Evolutionary conservation across 176 grass and related monocot species (phyloP).

Genomic region (Microstegium vimineum): DNA sequence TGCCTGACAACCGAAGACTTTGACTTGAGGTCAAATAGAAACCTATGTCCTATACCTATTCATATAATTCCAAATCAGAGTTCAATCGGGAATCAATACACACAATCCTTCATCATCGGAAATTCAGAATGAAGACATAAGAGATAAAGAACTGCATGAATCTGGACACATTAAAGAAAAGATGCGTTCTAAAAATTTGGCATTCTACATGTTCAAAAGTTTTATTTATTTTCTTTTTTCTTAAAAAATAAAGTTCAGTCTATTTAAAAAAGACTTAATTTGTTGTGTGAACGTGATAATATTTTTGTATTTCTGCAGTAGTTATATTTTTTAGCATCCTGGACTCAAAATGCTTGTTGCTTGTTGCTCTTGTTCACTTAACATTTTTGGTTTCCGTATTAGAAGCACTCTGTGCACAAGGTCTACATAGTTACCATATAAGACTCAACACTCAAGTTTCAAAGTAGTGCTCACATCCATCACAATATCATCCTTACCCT

Average conservation of each 20-base stretch:
- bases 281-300: background rate
- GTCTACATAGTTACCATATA: background rate
- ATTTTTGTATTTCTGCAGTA: background rate
- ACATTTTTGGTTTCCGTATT: conserved; percentile 11
- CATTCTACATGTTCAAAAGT: background rate
- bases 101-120: background rate
- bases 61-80: conserved; percentile 8
- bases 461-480: background rate
- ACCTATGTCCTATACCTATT: conserved; percentile 12
- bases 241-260: background rate
- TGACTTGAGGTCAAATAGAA: conserved; percentile 5
- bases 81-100: conserved; percentile 4
- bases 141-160: background rate
- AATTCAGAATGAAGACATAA: background rate
- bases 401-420: conserved; percentile 9
- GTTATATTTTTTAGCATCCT: background rate
- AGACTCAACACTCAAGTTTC: background rate
- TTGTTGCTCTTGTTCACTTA: background rate
- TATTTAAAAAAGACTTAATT: background rate
- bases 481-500: background rate
- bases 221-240: background rate
- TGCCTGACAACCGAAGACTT: conserved; percentile 21
- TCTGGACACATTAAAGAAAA: conserved; percentile 20
- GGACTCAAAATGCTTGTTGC: background rate
- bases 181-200: background rate